Conservation (phyloP, 192 early-diverging fungal species). For the Lobulomyces angularis region DNA sequence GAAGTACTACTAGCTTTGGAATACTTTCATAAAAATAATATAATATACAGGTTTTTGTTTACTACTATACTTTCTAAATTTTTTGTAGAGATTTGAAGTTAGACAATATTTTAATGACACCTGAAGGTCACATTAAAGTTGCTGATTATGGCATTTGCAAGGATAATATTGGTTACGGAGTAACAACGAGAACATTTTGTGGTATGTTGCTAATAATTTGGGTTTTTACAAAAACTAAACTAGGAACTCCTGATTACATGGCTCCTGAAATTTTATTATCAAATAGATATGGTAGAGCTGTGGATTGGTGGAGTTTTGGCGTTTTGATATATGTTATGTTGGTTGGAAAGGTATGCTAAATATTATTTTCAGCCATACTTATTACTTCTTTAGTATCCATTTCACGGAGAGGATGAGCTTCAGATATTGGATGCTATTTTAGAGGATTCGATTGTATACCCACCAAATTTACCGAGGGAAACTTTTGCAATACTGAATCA, state of each 20-base stretch:
- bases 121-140: slow-evolving; percentile 9
- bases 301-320: slow-evolving; percentile 98
- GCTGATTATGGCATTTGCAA: slow-evolving; percentile 14
- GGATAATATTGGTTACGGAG: not conserved
- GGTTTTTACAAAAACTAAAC: too few species aligned
- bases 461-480: slow-evolving; percentile 82
- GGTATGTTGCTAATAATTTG: too few species aligned
- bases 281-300: slow-evolving; percentile 75
- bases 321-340: slow-evolving; percentile 87
- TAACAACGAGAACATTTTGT: slow-evolving; percentile 2
- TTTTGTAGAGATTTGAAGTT: slow-evolving; percentile 10
- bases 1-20: slow-evolving; percentile 72
- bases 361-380: slow-evolving; percentile 5
- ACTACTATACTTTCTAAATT: not conserved
- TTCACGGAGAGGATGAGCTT: slow-evolving; percentile 89
- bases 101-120: slow-evolving; percentile 7
- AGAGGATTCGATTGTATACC: slow-evolving; percentile 87
- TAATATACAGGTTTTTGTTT: slow-evolving; percentile 48
- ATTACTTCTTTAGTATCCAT: slow-evolving; percentile 58
- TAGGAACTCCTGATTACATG: slow-evolving; percentile 15
- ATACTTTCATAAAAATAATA: slow-evolving; percentile 72
- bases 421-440: slow-evolving; percentile 94
- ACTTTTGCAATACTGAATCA: slow-evolving; percentile 82
- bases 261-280: slow-evolving; percentile 22
- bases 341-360: slow-evolving; percentile 43